Evolutionary conservation across 2,329 filamentous ascomycete genomes (phyloP).

Genomic region (Aspergillus bombycis): DNA sequence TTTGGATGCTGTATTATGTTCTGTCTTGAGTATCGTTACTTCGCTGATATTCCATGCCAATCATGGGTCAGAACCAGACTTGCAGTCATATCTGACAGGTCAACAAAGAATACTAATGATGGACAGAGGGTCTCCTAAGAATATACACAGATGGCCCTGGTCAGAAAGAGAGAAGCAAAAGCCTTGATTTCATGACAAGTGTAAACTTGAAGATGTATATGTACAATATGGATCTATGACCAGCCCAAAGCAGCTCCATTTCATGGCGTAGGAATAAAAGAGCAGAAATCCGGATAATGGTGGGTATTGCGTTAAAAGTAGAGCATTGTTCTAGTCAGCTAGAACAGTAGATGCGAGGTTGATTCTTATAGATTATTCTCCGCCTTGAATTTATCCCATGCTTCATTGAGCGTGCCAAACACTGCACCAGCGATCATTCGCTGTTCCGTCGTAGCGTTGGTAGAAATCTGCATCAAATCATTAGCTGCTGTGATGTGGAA

Average conservation of each 20-base stretch:
- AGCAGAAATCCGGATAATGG: not conserved
- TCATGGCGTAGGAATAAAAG: not conserved
- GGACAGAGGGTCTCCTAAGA: not conserved
- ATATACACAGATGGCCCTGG: not conserved
- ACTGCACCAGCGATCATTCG: conserved; percentile 68
- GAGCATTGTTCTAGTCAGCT: conserved; percentile 4
- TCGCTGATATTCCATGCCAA: not conserved
- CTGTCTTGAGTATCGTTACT: not conserved
- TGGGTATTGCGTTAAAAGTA: conserved; percentile 3
- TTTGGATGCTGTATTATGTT: not conserved
- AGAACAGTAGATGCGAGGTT: not conserved
- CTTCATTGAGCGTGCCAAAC: conserved; percentile 67
- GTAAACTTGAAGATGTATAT: conserved; percentile 1
- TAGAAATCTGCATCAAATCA: conserved; percentile 55
- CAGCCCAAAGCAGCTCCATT: not conserved
- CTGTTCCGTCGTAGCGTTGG: conserved; percentile 67
- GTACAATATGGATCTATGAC: not conserved
- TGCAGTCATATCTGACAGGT: not conserved
- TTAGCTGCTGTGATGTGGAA: conserved; percentile 2
- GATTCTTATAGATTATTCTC: conserved; percentile 59
- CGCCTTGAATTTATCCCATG: conserved; percentile 69
- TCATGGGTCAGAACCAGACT: not conserved
- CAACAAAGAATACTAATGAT: not conserved
- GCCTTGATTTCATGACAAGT: not conserved
- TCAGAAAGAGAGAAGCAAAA: not conserved